These are phyloP conservation scores for Nematocida sp. DNA, from an alignment of 371 early-diverging fungal genomes.

Conservation along the genomic window DNA sequence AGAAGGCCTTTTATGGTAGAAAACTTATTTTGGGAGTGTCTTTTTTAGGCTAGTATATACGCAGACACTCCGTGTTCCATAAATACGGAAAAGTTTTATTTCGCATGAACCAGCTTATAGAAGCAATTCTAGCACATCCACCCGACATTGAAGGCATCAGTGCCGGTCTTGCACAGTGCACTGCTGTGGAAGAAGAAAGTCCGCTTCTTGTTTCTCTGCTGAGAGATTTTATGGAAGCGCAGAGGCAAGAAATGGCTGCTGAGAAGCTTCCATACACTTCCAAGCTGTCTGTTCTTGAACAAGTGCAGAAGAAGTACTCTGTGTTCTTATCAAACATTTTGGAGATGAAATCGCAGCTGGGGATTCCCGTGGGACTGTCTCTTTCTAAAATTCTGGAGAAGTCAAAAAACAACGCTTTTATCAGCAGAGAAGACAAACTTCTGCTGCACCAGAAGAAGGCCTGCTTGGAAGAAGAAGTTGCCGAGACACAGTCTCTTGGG, in stretches of 20 bases:
- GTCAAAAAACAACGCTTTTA: not conserved
- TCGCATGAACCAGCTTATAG: not conserved
- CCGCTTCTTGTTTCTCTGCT: not conserved
- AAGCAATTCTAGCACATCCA: not conserved
- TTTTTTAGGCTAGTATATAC: too few relatives aligned
- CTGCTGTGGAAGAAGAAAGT: not conserved
- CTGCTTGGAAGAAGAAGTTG: not conserved
- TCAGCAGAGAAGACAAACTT: constrained; percentile 36
- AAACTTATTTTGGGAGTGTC: too few relatives aligned
- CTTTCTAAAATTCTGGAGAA: not conserved
- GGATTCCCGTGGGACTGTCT: not conserved
- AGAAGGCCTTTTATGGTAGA: too few relatives aligned
- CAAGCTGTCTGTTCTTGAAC: not conserved
- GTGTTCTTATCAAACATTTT: not conserved
- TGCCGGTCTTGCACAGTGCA: not conserved
- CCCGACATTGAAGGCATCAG: not conserved
- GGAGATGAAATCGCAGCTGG: not conserved
- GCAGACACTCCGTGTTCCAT: too few relatives aligned
- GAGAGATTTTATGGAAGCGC: constrained; percentile 1
- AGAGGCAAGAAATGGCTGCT: not conserved
- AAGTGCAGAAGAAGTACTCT: not conserved
- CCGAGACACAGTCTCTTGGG: not conserved
- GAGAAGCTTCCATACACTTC: not conserved
- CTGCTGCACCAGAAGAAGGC: constrained; percentile 10
- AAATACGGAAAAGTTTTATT: constrained; percentile 8